A percentile compares a stretch with the other conserved stretches of the same genome.
phyloP scores from a whole-genome alignment of 495 filamentous ascomycete genomes.

The Neurospora sp. region DNA sequence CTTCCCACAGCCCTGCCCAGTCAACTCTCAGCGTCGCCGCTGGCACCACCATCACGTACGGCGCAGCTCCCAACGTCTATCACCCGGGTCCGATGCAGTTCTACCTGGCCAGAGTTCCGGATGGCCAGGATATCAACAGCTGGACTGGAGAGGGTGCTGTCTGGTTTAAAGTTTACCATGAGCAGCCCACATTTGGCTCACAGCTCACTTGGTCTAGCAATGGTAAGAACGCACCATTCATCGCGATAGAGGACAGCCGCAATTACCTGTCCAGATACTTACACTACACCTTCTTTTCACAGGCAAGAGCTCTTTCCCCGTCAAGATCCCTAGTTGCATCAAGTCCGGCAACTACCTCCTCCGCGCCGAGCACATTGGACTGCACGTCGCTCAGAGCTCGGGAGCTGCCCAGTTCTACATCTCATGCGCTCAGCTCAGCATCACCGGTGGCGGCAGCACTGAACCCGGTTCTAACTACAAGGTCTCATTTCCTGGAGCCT shows the following conservation, averaged over 20 bases:
- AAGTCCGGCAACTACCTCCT: constrained; percentile 47
- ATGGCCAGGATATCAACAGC: constrained; percentile 26
- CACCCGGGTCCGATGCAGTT: constrained; percentile 37
- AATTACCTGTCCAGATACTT: not conserved
- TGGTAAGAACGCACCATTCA: constrained; percentile 6
- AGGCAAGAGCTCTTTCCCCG: constrained; percentile 26
- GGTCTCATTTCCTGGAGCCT: constrained; percentile 33
- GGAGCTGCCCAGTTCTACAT: constrained; percentile 46
- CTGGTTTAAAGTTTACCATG: constrained; percentile 48
- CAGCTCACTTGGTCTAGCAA: constrained; percentile 34
- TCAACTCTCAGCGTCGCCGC: constrained; percentile 28
- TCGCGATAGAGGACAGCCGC: not conserved
- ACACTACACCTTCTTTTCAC: not conserved
- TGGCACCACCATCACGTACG: constrained; percentile 35
- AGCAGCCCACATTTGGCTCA: constrained; percentile 28
- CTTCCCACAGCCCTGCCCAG: constrained; percentile 16
- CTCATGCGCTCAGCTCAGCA: constrained; percentile 29
- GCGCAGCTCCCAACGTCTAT: constrained; percentile 27
- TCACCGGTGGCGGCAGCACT: constrained; percentile 31
- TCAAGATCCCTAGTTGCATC: constrained; percentile 38
- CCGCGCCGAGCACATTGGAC: constrained; percentile 48
- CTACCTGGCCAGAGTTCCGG: constrained; percentile 40
- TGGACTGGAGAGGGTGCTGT: constrained; percentile 38
- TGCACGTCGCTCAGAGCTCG: constrained; percentile 33
- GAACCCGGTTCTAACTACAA: constrained; percentile 18